These are phyloP conservation scores for Diplodia scrobiculata DNA, from an alignment of 2,329 filamentous ascomycete species.

Conservation along the genomic window DNA sequence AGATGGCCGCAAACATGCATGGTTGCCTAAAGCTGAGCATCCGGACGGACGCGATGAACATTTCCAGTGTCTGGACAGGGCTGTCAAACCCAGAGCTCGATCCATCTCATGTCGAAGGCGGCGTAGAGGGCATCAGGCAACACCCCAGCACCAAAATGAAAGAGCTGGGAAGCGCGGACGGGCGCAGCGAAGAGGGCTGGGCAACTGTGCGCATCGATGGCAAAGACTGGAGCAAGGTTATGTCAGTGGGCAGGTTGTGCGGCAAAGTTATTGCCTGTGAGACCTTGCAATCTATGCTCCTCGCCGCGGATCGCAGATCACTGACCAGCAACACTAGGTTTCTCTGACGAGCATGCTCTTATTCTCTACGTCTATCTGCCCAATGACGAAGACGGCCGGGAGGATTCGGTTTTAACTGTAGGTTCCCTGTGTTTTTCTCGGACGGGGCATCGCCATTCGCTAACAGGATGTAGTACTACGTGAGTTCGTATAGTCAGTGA, in stretches of 20 bases:
- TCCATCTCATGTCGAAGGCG: conserved; percentile 68
- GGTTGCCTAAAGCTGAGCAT: conserved; percentile 79
- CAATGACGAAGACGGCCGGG: conserved; percentile 67
- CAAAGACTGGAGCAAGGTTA: conserved; percentile 89
- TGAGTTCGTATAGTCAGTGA: conserved; percentile 57
- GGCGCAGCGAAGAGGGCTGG: conserved; percentile 79
- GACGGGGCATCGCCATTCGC: background rate
- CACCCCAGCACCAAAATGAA: conserved; percentile 82
- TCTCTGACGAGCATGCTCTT: conserved; percentile 76
- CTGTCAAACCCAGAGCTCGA: conserved; percentile 87
- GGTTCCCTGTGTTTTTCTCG: conserved; percentile 30
- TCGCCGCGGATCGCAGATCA: conserved; percentile 4
- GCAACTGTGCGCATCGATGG: conserved; percentile 89
- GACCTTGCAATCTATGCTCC: conserved; percentile 36
- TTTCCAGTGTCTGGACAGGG: conserved; percentile 81
- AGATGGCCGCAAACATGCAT: conserved; percentile 92
- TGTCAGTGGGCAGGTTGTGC: conserved; percentile 86
- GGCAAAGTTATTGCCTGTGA: conserved; percentile 88
- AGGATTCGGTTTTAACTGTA: conserved; percentile 77
- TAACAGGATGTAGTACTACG: conserved; percentile 55
- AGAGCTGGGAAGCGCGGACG: conserved; percentile 55
- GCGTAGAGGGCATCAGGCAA: conserved; percentile 67
- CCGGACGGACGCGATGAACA: conserved; percentile 78
- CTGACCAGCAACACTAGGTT: conserved; percentile 49
- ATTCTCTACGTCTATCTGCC: conserved; percentile 82